Evolutionary conservation across 2,329 filamentous ascomycete genomes (phyloP).

Genomic region (Colletotrichum magnum): DNA sequence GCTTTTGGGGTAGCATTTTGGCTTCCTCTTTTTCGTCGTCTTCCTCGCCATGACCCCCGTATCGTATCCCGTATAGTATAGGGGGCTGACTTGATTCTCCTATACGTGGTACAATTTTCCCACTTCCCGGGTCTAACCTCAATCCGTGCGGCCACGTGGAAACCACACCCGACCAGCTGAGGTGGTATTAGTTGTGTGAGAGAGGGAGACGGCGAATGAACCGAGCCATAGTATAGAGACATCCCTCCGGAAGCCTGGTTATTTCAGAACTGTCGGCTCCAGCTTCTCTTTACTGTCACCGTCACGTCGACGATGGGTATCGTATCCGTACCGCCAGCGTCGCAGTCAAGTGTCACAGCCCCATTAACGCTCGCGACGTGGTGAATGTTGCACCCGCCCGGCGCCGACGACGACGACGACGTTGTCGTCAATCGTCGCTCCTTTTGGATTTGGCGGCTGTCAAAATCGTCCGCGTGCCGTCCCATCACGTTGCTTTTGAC

Average conservation of each 20-base stretch:
- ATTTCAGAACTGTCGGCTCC: conserved; percentile 6
- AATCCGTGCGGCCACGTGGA: conserved; percentile 35
- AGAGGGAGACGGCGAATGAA: too few species aligned
- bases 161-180: background rate
- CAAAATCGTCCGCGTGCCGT: conserved; percentile 20
- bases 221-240: background rate
- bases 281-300: conserved; percentile 5
- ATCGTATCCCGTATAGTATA: background rate
- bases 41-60: background rate
- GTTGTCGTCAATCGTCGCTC: conserved; percentile 6
- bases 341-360: background rate
- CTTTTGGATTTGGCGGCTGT: conserved; percentile 5
- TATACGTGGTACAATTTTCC: conserved; percentile 28
- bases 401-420: background rate
- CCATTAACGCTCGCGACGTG: background rate
- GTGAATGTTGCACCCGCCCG: background rate
- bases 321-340: background rate
- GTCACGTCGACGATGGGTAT: conserved; percentile 1
- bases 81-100: conserved; percentile 8
- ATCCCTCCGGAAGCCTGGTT: background rate
- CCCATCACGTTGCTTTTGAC: conserved; percentile 19
- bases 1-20: conserved; percentile 15
- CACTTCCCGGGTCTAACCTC: conserved; percentile 29
- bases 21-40: background rate
- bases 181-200: too few species aligned